phyloP scores from a whole-genome alignment of 2,329 filamentous ascomycete species.

The Dactylella cylindrospora region DNA sequence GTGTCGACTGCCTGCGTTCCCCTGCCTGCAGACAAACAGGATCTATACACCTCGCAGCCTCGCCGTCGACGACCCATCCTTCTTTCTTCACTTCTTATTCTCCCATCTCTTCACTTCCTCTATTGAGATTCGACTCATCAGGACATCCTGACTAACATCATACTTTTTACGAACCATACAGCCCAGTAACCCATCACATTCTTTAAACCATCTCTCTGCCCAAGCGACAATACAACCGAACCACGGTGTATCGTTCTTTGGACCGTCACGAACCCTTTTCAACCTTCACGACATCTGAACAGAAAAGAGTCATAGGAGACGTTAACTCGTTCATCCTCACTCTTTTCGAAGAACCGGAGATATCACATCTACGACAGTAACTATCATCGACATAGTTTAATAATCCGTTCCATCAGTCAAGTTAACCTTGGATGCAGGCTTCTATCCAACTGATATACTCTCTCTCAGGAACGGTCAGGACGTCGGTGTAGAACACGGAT shows the following conservation, averaged over 20 bases:
- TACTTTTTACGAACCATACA: constrained; percentile 7
- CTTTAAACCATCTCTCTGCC: constrained; percentile 14
- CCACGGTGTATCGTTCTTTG: constrained; percentile 19
- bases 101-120: not conserved
- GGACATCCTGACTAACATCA: not conserved
- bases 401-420: constrained; percentile 5
- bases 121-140: not conserved
- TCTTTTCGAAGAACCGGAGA: constrained; percentile 28
- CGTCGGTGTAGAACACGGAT: constrained; percentile 5
- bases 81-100: constrained; percentile 14
- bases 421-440: constrained; percentile 31
- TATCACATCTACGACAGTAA: constrained; percentile 6
- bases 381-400: constrained; percentile 4
- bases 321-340: constrained; percentile 45
- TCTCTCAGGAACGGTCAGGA: not conserved
- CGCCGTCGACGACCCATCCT: not conserved
- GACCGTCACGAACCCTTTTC: constrained; percentile 19
- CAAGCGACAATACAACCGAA: constrained; percentile 8
- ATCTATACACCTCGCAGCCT: constrained; percentile 27
- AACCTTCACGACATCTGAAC: constrained; percentile 6
- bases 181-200: constrained; percentile 34
- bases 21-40: constrained; percentile 15
- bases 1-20: constrained; percentile 13
- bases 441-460: constrained; percentile 4
- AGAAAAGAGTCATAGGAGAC: constrained; percentile 39